These are phyloP conservation scores for Sarocladium strictum DNA, from an alignment of 2,329 filamentous ascomycete genomes.

Conservation along the genomic window DNA sequence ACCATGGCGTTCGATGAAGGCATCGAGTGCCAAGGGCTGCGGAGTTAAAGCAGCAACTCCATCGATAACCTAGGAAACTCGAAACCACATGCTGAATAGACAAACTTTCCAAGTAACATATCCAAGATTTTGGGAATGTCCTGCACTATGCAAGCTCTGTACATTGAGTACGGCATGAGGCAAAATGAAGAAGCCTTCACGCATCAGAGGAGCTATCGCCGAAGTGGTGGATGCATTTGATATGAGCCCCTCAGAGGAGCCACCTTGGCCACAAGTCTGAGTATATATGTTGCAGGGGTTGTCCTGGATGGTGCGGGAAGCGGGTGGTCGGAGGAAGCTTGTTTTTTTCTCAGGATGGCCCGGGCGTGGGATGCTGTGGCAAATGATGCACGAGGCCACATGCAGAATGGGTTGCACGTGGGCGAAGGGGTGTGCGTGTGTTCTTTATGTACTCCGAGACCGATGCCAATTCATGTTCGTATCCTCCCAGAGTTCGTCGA, in stretches of 20 bases:
- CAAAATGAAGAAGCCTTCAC: too few relatives aligned
- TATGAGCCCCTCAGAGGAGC: not conserved
- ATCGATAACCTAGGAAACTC: too few relatives aligned
- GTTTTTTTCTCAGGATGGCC: not conserved
- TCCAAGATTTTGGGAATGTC: too few relatives aligned
- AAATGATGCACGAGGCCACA: not conserved
- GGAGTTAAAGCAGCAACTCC: too few relatives aligned
- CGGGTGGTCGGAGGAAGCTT: slow-evolving; percentile 3
- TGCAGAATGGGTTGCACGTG: not conserved
- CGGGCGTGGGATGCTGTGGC: not conserved
- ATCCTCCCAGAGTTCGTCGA: not conserved
- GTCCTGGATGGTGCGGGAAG: not conserved
- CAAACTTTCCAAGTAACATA: not conserved
- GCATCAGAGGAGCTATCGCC: not conserved
- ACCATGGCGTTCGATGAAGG: too few relatives aligned
- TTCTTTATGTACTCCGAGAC: too few relatives aligned
- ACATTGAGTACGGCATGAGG: too few relatives aligned
- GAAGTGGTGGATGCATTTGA: not conserved
- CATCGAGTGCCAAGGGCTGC: too few relatives aligned
- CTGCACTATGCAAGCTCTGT: too few relatives aligned
- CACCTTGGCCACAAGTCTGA: not conserved
- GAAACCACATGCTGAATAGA: not conserved
- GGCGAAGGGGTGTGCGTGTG: not conserved
- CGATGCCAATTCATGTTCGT: too few relatives aligned
- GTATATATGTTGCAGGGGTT: not conserved